Evolutionary conservation across 257 asterid genomes (phyloP).

Genomic region (Ajuga chamaepitys): DNA sequence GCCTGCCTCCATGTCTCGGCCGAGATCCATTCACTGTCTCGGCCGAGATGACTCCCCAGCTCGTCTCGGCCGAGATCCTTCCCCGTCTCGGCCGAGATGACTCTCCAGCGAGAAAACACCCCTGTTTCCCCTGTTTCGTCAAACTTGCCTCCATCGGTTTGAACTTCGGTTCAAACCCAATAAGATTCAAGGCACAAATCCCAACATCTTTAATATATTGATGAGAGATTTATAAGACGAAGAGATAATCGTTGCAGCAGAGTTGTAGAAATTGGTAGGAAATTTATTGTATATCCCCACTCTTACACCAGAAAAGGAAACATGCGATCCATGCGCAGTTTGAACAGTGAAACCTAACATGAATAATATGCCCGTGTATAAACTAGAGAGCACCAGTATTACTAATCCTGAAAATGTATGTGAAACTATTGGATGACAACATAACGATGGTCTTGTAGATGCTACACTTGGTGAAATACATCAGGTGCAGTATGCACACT

Average conservation of each 20-base stretch:
- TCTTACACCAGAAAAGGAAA: neutral
- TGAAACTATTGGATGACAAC: neutral
- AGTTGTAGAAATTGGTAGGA: neutral
- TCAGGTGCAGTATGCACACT: neutral
- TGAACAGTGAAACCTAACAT: neutral
- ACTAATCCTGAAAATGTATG: neutral
- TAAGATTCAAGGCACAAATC: no score
- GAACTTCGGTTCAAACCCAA: no score
- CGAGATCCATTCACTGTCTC: no score
- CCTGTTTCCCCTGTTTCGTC: no score
- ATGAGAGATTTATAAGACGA: no score
- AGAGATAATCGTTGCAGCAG: neutral
- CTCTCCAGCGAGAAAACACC: no score
- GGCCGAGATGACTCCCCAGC: no score
- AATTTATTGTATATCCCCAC: neutral
- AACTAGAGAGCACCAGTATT: neutral
- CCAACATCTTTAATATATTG: no score
- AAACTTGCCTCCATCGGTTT: no score
- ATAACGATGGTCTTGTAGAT: neutral
- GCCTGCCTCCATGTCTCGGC: no score
- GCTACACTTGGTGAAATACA: neutral
- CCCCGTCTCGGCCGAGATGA: no score
- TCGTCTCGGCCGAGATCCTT: no score
- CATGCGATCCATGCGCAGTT: neutral
- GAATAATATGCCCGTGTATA: neutral